Evolutionary conservation across 176 grass and related monocot species (phyloP).

Genomic region (Pontederia paniculata): DNA sequence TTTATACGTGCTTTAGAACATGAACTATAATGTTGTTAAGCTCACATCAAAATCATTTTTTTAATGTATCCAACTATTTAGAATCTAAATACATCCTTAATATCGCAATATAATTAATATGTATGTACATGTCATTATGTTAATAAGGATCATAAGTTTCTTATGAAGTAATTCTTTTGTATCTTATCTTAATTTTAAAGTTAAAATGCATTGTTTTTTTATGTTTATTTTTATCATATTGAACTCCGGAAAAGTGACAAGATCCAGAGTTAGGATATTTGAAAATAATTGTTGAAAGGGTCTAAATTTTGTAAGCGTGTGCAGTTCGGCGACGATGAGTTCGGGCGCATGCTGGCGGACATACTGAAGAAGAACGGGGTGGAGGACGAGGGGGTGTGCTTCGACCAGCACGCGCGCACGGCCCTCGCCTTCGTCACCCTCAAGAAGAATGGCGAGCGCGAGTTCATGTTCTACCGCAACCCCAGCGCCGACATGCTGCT

Average conservation of each 20-base stretch:
- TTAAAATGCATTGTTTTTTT: no score
- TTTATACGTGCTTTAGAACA: no score
- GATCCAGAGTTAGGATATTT: not conserved
- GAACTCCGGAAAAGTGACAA: not conserved
- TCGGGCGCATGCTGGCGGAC: constrained; percentile 77
- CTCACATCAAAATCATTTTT: no score
- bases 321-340: constrained; percentile 89
- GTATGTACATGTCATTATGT: no score
- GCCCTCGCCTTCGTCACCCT: constrained; percentile 83
- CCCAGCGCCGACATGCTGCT: constrained; percentile 84
- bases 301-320: not conserved
- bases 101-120: no score
- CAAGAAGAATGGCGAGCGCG: constrained; percentile 57
- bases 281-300: not conserved
- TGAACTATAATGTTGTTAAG: no score
- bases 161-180: no score
- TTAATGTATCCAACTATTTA: no score
- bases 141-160: no score
- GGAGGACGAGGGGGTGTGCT: constrained; percentile 42
- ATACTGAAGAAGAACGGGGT: constrained; percentile 78
- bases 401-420: constrained; percentile 65
- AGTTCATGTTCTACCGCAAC: constrained; percentile 99
- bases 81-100: no score
- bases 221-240: no score
- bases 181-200: no score